A percentile compares a stretch with the other conserved stretches of the same genome.
Evolutionary conservation across 306 rosid genomes (phyloP).

Genomic region (Arachis stenosperma): DNA sequence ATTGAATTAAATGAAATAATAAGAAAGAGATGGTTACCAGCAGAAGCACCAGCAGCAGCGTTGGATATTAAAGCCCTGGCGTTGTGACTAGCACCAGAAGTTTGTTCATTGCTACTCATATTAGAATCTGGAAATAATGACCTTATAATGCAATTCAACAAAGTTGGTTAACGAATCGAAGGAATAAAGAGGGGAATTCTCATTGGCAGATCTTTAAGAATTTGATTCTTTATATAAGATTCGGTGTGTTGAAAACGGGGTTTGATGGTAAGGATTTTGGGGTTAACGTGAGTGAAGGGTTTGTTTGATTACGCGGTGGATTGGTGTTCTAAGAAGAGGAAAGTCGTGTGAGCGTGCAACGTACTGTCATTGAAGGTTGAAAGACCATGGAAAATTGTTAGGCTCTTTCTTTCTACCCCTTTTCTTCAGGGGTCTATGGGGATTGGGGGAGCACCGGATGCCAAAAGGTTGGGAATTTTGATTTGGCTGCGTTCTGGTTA

Average conservation of each 20-base stretch:
- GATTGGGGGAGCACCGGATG: slow-evolving; percentile 25
- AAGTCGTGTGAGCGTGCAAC: not conserved
- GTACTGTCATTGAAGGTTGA: slow-evolving; percentile 30
- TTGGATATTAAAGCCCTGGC: slow-evolving; percentile 52
- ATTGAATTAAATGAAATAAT: not conserved
- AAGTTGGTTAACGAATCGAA: slow-evolving; percentile 4
- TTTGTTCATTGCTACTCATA: slow-evolving; percentile 61
- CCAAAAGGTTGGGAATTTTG: slow-evolving; percentile 1
- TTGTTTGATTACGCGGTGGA: slow-evolving; percentile 29
- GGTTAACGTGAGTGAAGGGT: slow-evolving; percentile 41
- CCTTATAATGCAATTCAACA: slow-evolving; percentile 29
- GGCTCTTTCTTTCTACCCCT: slow-evolving; percentile 1
- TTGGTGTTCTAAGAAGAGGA: slow-evolving; percentile 22
- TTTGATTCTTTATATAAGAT: slow-evolving; percentile 32
- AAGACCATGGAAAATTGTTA: slow-evolving; percentile 36
- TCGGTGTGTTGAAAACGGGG: not conserved
- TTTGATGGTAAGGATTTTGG: slow-evolving; percentile 13
- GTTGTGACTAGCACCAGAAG: slow-evolving; percentile 44
- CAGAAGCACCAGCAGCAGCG: slow-evolving; percentile 90
- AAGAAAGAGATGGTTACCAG: slow-evolving; percentile 54
- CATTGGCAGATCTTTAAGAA: slow-evolving; percentile 40
- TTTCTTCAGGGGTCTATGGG: slow-evolving; percentile 19
- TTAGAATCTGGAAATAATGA: slow-evolving; percentile 34
- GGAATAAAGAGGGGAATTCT: slow-evolving; percentile 29
- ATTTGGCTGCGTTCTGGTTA: not conserved